Evolutionary conservation across 176 grass and related monocot genomes (phyloP).

Genomic region (Oryza glumipatula): DNA sequence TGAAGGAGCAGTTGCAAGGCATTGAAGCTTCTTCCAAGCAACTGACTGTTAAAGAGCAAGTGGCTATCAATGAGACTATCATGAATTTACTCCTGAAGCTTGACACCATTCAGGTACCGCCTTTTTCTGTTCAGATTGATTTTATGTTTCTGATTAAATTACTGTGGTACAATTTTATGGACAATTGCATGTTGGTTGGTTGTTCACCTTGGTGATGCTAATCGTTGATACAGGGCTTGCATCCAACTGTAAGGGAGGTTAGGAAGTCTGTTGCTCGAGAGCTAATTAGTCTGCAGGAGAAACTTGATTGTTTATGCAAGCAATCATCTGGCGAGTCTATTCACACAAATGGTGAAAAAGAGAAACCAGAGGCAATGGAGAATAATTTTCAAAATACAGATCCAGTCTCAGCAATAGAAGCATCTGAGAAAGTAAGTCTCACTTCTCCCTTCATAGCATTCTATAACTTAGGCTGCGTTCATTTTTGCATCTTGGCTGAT

Average conservation of each 20-base stretch:
- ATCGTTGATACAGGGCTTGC: constrained; percentile 52
- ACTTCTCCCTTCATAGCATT: background rate
- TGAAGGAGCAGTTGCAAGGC: constrained; percentile 55
- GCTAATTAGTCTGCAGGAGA: constrained; percentile 73
- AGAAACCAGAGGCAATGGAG: background rate
- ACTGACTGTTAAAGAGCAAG: constrained; percentile 48
- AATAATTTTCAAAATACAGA: background rate
- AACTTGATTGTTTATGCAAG: constrained; percentile 57
- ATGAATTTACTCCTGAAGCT: constrained; percentile 95
- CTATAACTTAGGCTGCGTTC: background rate
- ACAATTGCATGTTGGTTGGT: background rate
- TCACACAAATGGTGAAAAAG: constrained; percentile 22
- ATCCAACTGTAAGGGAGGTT: constrained; percentile 63
- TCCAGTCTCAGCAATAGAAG: constrained; percentile 22
- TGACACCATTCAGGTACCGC: constrained; percentile 81
- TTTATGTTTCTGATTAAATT: background rate
- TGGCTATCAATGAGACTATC: constrained; percentile 58
- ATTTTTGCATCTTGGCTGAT: too few relatives aligned
- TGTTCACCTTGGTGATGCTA: constrained; percentile 22
- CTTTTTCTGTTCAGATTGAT: background rate
- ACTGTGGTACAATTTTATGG: background rate
- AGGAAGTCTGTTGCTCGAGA: constrained; percentile 78
- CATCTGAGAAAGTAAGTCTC: constrained; percentile 33
- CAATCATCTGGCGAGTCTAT: constrained; percentile 12
- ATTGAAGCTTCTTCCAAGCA: constrained; percentile 49